A percentile compares a stretch with the other conserved stretches of the same genome.
phyloP scores from a whole-genome alignment of 2,329 filamentous ascomycete genomes.

The Aspergillus thermomutatus region DNA sequence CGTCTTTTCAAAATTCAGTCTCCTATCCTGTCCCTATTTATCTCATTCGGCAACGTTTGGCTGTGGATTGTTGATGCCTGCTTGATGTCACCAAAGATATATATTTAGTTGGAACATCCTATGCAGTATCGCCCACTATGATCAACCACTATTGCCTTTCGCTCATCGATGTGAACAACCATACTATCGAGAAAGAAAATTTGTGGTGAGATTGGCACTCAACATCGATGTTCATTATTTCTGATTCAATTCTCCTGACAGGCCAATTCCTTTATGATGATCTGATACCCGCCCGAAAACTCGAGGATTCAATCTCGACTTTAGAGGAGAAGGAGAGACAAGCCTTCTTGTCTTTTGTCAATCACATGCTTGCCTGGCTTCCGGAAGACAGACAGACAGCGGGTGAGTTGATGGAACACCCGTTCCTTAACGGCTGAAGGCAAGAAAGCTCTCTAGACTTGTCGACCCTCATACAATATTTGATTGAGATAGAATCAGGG shows the following conservation, averaged over 20 bases:
- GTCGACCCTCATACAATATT: too few relatives aligned
- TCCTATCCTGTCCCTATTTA: background rate
- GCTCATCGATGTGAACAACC: too few relatives aligned
- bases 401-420: conserved; percentile 26
- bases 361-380: conserved; percentile 26
- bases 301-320: conserved; percentile 14
- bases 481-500: too few relatives aligned
- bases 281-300: conserved; percentile 13
- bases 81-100: background rate
- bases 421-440: conserved; percentile 30
- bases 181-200: too few relatives aligned
- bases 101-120: background rate
- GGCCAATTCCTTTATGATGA: conserved; percentile 13
- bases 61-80: background rate
- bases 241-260: background rate
- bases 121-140: too few relatives aligned
- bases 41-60: background rate
- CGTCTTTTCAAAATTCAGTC: background rate
- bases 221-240: too few relatives aligned
- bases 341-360: conserved; percentile 23
- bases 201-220: too few relatives aligned
- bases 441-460: too few relatives aligned
- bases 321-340: conserved; percentile 25
- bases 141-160: too few relatives aligned
- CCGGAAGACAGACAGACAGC: conserved; percentile 29